These are phyloP conservation scores for Coemansia sp. DNA, from an alignment of 192 early-diverging fungal genomes.

Conservation along the genomic window DNA sequence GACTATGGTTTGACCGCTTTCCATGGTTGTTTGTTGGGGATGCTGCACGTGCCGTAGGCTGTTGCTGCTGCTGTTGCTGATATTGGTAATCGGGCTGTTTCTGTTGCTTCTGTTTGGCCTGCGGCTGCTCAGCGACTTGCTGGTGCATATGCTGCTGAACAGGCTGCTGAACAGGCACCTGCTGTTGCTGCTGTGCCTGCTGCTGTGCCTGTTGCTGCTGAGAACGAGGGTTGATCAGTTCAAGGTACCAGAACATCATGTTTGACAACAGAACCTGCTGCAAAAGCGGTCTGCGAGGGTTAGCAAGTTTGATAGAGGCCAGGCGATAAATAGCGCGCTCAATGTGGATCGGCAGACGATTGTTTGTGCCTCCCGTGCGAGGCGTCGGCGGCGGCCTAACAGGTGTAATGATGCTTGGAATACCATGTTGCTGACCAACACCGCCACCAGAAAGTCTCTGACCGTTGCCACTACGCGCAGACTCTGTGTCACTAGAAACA, in stretches of 20 bases:
- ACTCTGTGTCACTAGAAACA: constrained; percentile 17
- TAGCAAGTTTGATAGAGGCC: constrained; percentile 71
- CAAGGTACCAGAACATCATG: constrained; percentile 81
- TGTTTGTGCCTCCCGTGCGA: constrained; percentile 6
- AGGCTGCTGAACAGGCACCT: constrained; percentile 10
- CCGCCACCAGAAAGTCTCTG: no score
- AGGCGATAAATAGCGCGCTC: constrained; percentile 74
- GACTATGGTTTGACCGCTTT: constrained; percentile 14
- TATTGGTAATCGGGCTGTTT: constrained; percentile 4
- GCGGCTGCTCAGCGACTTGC: constrained; percentile 1
- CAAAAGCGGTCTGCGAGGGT: constrained; percentile 66
- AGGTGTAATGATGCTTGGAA: constrained; percentile 54
- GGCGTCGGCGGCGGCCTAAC: constrained; percentile 48
- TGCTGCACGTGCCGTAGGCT: constrained; percentile 1
- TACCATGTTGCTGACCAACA: constrained; percentile 20
- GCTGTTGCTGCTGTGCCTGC: constrained; percentile 14
- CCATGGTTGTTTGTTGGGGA: constrained; percentile 22
- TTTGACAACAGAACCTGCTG: constrained; percentile 76
- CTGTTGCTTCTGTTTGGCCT: constrained; percentile 1
- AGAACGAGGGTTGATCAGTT: constrained; percentile 58
- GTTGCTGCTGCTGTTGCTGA: constrained; percentile 3
- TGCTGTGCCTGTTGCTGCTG: constrained; percentile 37
- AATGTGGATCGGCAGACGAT: constrained; percentile 69
- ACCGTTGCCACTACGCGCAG: no score
- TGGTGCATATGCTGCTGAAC: constrained; percentile 8